Base-by-base conservation (phyloP, 192 early-diverging fungal species). In the Podila epigama region DNA sequence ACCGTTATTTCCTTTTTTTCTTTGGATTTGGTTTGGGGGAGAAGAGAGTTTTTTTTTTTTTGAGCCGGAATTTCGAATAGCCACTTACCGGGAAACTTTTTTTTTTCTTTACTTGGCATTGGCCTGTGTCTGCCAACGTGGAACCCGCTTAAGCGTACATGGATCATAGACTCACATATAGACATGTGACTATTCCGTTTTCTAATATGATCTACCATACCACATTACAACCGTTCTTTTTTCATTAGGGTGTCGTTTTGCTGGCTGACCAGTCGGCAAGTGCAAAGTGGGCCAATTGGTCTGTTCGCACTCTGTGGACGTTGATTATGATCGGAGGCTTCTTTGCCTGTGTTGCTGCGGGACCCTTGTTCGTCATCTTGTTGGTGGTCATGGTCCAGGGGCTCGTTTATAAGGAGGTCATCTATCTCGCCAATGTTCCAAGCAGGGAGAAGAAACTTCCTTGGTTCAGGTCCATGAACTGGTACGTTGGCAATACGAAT, bases 351-450 rank as follows among this genome's bases (percentile, higher is more conserved):
- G 81, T 94, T 20, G 90, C 89, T 51, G 80, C 87, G 28, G 97
- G 97, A 8, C 95, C 93, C 62, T 67, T 91, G n/a, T 89, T 87
- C 79, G 92, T 95, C 36, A 94, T 97, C 63, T 61, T 95, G 50
- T 85, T 95, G 77, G 95, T 98, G 3, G 84, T 92, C 51, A 81
- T 89, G 57, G 85, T 98, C 53, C 95, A 96, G 69, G 85, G 90
- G 34, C 62, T 94, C 34, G 94, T 98, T 37, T 98, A 94, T 81
- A 86, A 86, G 56, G 97, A 98, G 79, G 94, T 98, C n/a, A 97
- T 98, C 69, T 87, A 89, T 27, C 88, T 98, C 54, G 92, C 93
- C 31, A 84, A 90, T 69, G 86, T 91, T 34, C 92, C 93, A 20
- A 92, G 91, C 66, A 92, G 90, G 58, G 90, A 94, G 58, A 89